Conservation (phyloP, 1,139 yeast genomes). For the Candida sanyaensis region DNA sequence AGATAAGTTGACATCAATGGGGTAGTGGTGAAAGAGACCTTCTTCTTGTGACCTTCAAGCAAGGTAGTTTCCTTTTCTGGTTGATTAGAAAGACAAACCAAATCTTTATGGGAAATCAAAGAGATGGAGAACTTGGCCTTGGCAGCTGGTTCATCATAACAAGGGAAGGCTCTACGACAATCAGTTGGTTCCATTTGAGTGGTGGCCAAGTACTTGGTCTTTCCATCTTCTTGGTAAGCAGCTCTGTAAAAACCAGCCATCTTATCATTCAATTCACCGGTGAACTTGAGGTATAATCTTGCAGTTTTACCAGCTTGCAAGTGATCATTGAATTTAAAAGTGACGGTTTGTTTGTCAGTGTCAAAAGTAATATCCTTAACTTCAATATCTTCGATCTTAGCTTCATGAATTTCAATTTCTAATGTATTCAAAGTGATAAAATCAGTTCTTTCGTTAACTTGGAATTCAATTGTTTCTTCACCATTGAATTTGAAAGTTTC, state of each 20-base stretch:
- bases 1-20: constrained; percentile 80
- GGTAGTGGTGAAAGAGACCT: constrained; percentile 51
- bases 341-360: constrained; percentile 62
- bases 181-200: constrained; percentile 92
- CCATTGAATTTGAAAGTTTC: constrained; percentile 73
- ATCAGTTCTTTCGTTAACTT: constrained; percentile 56
- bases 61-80: constrained; percentile 55
- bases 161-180: constrained; percentile 89
- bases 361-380: constrained; percentile 37
- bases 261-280: constrained; percentile 72
- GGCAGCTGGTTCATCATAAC: constrained; percentile 83
- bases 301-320: constrained; percentile 47
- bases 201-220: constrained; percentile 66
- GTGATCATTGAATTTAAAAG: constrained; percentile 56
- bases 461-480: constrained; percentile 61
- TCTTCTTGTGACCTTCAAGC: constrained; percentile 49
- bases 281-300: constrained; percentile 55
- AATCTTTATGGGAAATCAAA: constrained; percentile 57
- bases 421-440: constrained; percentile 58
- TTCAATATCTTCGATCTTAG: constrained; percentile 43
- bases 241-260: constrained; percentile 92
- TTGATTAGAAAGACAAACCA: constrained; percentile 81
- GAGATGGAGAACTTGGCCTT: constrained; percentile 77
- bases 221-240: constrained; percentile 61
- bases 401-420: constrained; percentile 64